Evolutionary conservation across 371 early-diverging fungal genomes (phyloP), one percentile per base, ranked within the genome.

Genomic region (Apophysomyces ossiformis): DNA sequence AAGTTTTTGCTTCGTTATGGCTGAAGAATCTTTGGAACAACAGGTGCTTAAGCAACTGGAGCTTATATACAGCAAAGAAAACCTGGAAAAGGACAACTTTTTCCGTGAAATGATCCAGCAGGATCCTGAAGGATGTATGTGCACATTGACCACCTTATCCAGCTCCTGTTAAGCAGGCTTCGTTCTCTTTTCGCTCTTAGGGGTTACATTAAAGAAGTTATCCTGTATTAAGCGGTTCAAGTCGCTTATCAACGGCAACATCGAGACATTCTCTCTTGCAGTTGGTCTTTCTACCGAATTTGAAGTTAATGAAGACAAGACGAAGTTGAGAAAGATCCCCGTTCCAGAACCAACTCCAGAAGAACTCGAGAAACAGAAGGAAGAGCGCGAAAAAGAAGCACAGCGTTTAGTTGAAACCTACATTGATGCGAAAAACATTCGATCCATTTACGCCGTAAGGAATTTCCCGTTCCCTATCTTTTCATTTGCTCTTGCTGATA

Each of bases 361-460:
- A 21, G 63, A 69, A 47, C 54, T 50, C 9, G 54, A 16, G 2
- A 21, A 21, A 26, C 47, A 45, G 32, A 60, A 58, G 7, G 70
- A 75, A 45, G 47, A 64, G 26, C 47, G 47, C 13, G 47, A 58
- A 21, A 57, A 62, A n/a, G 60, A 70, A 64, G 57, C 26, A 9
- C 18, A 57, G 16, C 35, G 50, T 47, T 32, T 37, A 37, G 60
- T 74, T 0, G 15, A 60, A 35, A 54, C 50, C 12, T 67, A 68
- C 57, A 66, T 76, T 36, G 38, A 65, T 21, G 32, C 35, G 7
- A 69, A 70, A 50, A 79, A 74, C 54, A 39, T 50, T 37, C 72
- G 76, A 57, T 82, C 83, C 0, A 78, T 82, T 39, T 82, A 82
- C 65, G 71, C 74, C 47, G 82, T 79, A 77, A 72, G 73, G 57